Evolutionary conservation across 345 rosid species (phyloP).

Genomic region (Citrus hindsii): DNA sequence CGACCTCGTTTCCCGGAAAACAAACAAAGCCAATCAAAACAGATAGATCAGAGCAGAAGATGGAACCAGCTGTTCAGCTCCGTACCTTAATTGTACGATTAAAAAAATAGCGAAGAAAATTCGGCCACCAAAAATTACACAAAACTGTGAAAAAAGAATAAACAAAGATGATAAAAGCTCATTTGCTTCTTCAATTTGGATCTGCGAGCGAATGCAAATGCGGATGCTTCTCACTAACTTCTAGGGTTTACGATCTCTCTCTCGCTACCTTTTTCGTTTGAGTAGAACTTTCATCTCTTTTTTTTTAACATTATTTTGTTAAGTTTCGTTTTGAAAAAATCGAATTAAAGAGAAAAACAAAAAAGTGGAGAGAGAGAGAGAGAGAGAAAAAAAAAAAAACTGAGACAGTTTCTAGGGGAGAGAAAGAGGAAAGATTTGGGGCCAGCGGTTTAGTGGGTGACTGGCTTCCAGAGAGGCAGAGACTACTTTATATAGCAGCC

Average conservation of each 20-base stretch:
- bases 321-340: background rate
- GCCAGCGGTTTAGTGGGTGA: slow-evolving; percentile 24
- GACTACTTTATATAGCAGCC: slow-evolving; percentile 6
- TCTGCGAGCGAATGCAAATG: background rate
- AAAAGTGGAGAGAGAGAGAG: background rate
- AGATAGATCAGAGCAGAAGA: slow-evolving; percentile 11
- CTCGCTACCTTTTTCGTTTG: background rate
- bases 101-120: background rate
- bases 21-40: slow-evolving; percentile 7
- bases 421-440: background rate
- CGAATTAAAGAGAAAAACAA: background rate
- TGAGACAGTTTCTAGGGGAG: too few relatives aligned
- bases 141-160: background rate
- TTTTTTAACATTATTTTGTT: background rate
- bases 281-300: background rate
- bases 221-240: background rate
- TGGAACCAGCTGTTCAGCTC: background rate
- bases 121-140: background rate
- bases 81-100: slow-evolving; percentile 8
- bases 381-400: background rate
- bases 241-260: slow-evolving; percentile 18
- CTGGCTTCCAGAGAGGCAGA: slow-evolving; percentile 10
- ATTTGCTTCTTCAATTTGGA: slow-evolving; percentile 9
- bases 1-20: slow-evolving; percentile 6
- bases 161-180: background rate